A percentile compares a stretch with the other conserved stretches of the same genome.
phyloP scores from a whole-genome alignment of 2,329 filamentous ascomycete species.

The Colletotrichum nymphaeae region DNA sequence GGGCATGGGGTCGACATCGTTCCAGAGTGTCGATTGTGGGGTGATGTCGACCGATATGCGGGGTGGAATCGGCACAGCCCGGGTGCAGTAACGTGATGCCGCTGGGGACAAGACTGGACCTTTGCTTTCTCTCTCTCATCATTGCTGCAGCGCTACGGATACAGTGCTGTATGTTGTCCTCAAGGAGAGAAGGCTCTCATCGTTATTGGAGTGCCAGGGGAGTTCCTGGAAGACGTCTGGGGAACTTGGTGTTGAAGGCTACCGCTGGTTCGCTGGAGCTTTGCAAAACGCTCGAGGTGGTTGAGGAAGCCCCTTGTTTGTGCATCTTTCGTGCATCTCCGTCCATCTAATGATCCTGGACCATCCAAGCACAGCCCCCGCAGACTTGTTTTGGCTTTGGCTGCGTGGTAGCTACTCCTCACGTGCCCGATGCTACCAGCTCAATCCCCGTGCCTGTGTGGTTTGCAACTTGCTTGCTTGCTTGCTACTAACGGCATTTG shows the following conservation, averaged over 20 bases:
- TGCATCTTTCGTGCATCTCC: conserved; percentile 13
- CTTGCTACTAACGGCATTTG: not conserved
- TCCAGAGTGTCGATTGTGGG: conserved; percentile 34
- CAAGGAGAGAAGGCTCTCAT: not conserved
- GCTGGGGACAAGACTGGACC: not conserved
- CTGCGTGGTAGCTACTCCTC: not conserved
- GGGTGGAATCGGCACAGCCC: conserved; percentile 34
- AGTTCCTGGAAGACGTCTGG: not conserved
- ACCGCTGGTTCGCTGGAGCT: not conserved
- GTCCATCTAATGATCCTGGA: conserved; percentile 10
- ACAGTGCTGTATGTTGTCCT: not conserved
- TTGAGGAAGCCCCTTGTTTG: conserved; percentile 15
- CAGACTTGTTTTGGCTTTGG: conserved; percentile 4
- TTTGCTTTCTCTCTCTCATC: not conserved
- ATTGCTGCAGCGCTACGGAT: not conserved
- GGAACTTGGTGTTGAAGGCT: no score
- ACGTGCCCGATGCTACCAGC: not conserved
- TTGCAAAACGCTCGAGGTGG: not conserved
- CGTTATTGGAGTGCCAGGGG: not conserved
- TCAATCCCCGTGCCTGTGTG: not conserved
- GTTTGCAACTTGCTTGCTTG: not conserved
- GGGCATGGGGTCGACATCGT: conserved; percentile 33
- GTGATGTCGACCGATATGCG: conserved; percentile 35
- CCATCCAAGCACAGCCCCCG: conserved; percentile 13
- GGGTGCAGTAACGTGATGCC: conserved; percentile 30